Evolutionary conservation across 768 basidiomycete species (phyloP).

Genomic region (Suillus luteus): DNA sequence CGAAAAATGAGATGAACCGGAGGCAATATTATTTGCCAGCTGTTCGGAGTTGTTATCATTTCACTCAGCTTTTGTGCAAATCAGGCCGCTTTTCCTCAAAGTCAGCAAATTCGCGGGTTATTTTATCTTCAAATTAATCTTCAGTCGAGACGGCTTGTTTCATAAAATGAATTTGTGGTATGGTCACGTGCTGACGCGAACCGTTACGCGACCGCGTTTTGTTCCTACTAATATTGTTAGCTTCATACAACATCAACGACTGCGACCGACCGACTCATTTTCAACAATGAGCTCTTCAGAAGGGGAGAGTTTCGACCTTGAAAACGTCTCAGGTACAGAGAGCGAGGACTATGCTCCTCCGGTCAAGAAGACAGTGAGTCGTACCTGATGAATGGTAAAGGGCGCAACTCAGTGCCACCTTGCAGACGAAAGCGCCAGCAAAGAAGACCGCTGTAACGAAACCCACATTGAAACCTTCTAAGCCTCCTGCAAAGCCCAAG

Average conservation of each 20-base stretch:
- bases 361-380: constrained; percentile 50
- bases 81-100: neutral
- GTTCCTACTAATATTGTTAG: neutral
- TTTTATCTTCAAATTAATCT: constrained; percentile 2
- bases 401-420: constrained; percentile 21
- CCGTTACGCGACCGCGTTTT: constrained; percentile 4
- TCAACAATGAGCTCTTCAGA: constrained; percentile 72
- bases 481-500: constrained; percentile 52
- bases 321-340: constrained; percentile 57
- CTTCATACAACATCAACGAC: constrained; percentile 12
- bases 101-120: neutral
- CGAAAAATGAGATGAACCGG: neutral
- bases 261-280: neutral
- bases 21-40: neutral
- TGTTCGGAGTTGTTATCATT: neutral
- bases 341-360: constrained; percentile 69
- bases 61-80: neutral
- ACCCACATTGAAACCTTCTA: constrained; percentile 42
- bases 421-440: constrained; percentile 36
- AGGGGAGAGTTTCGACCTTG: constrained; percentile 66
- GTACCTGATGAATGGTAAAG: constrained; percentile 8
- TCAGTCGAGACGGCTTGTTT: too few relatives aligned
- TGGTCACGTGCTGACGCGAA: constrained; percentile 3
- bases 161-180: neutral
- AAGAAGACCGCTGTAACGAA: constrained; percentile 44